Conservation (phyloP, 306 rosid species). For the Hippophae rhamnoides region DNA sequence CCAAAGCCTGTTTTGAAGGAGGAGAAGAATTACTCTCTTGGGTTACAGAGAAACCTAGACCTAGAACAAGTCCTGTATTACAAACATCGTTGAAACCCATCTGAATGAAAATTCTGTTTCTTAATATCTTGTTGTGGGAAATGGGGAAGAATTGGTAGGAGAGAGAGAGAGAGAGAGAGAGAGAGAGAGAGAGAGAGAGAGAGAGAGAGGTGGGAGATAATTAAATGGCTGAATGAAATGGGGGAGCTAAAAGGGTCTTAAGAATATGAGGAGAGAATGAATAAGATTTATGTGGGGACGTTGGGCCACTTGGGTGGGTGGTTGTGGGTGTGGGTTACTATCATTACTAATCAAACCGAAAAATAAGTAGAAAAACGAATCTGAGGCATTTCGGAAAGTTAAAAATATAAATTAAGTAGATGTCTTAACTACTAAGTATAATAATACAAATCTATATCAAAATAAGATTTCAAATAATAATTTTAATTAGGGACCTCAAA, state of each 20-base stretch:
- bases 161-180: not conserved
- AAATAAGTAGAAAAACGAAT: conserved; percentile 72
- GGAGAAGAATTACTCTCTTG: conserved; percentile 11
- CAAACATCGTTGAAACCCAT: conserved; percentile 62
- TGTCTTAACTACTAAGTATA: no score
- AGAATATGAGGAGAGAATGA: conserved; percentile 30
- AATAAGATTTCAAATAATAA: no score
- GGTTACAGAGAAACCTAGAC: conserved; percentile 42
- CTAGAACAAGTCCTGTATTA: conserved; percentile 53
- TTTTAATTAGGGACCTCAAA: no score
- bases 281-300: conserved; percentile 38
- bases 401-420: not conserved
- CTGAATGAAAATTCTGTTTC: not conserved
- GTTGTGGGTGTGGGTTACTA: conserved; percentile 54
- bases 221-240: conserved; percentile 27
- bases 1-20: conserved; percentile 1
- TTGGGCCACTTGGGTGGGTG: conserved; percentile 48
- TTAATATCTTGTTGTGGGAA: no score
- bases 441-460: no score
- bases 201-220: conserved; percentile 10
- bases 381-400: conserved; percentile 29
- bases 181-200: conserved; percentile 4
- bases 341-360: conserved; percentile 63
- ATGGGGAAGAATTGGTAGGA: conserved; percentile 6
- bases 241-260: conserved; percentile 38